Percentiles rank a stretch among this genome's conserved stretches.
These are phyloP conservation scores for Daldinia childiae DNA, from an alignment of 495 filamentous ascomycete species.

Conservation along the genomic window DNA sequence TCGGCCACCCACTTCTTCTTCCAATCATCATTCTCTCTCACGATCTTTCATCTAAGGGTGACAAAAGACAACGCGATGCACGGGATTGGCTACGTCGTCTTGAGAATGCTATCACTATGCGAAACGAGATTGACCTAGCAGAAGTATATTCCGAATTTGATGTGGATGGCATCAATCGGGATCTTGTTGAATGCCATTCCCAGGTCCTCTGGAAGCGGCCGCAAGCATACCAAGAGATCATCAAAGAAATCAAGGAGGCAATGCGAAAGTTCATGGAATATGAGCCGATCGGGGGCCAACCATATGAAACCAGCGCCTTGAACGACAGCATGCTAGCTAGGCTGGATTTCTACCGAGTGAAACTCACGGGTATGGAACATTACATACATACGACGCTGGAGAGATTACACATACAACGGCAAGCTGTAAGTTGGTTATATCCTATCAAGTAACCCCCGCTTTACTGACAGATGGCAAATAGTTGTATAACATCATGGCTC, in stretches of 20 bases:
- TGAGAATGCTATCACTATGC: slow-evolving; percentile 67
- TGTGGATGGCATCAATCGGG: slow-evolving; percentile 63
- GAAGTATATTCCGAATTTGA: slow-evolving; percentile 62
- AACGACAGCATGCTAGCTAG: slow-evolving; percentile 57
- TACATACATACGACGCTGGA: slow-evolving; percentile 65
- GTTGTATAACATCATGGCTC: slow-evolving; percentile 67
- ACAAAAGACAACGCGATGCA: slow-evolving; percentile 64
- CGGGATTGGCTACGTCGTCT: slow-evolving; percentile 65
- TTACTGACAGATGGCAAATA: slow-evolving; percentile 34
- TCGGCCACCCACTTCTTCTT: slow-evolving; percentile 63
- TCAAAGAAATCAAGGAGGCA: slow-evolving; percentile 52
- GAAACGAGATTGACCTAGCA: slow-evolving; percentile 60
- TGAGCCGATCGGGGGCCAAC: slow-evolving; percentile 26
- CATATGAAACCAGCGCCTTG: slow-evolving; percentile 48
- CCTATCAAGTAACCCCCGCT: neutral
- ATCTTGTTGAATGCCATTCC: slow-evolving; percentile 65
- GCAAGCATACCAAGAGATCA: slow-evolving; percentile 64
- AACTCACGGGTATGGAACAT: slow-evolving; percentile 65
- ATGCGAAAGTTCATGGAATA: slow-evolving; percentile 54
- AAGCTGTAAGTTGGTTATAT: slow-evolving; percentile 55
- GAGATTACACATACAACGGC: slow-evolving; percentile 62
- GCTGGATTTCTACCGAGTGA: slow-evolving; percentile 64
- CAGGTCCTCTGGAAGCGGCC: slow-evolving; percentile 68
- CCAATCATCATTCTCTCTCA: slow-evolving; percentile 63
- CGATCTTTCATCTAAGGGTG: slow-evolving; percentile 58